Evolutionary conservation across 352 stramenopile genomes (phyloP).

Genomic region (Phytophthora rubi): DNA sequence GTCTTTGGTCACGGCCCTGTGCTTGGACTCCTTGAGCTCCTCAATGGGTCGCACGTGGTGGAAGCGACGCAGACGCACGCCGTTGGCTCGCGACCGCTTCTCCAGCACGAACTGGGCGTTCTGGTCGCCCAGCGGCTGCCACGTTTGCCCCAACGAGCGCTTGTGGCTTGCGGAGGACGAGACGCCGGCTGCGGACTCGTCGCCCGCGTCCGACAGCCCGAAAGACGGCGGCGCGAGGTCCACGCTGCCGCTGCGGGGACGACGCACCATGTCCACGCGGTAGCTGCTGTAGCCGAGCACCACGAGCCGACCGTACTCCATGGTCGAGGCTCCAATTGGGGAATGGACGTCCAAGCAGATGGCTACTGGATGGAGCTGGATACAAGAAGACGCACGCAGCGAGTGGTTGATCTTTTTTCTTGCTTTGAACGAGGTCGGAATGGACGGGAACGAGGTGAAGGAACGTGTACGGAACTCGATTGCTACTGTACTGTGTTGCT

Average conservation of each 20-base stretch:
- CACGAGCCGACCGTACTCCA: slow-evolving; percentile 86
- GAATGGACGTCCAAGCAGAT: slow-evolving; percentile 12
- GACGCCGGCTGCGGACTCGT: slow-evolving; percentile 12
- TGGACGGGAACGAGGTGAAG: background rate
- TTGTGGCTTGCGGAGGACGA: slow-evolving; percentile 33
- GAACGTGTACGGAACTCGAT: slow-evolving; percentile 1
- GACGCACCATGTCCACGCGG: slow-evolving; percentile 54
- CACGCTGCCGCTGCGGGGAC: slow-evolving; percentile 25
- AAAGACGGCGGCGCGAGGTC: slow-evolving; percentile 38
- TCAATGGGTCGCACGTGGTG: slow-evolving; percentile 54
- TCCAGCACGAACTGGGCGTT: slow-evolving; percentile 72
- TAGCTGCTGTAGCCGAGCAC: slow-evolving; percentile 89
- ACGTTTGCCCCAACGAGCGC: slow-evolving; percentile 60
- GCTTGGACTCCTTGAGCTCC: slow-evolving; percentile 7
- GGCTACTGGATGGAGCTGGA: slow-evolving; percentile 4
- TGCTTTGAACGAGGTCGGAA: background rate
- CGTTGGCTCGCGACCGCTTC: slow-evolving; percentile 56
- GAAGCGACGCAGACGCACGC: slow-evolving; percentile 58
- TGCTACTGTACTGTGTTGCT: background rate
- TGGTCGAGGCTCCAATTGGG: slow-evolving; percentile 28
- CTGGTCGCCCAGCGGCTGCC: slow-evolving; percentile 77
- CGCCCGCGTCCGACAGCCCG: slow-evolving; percentile 35
- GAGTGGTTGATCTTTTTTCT: slow-evolving; percentile 16
- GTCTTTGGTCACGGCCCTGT: slow-evolving; percentile 33
- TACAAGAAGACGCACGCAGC: background rate